A percentile compares a stretch with the other conserved stretches of the same genome.
Conservation (phyloP, 352 stramenopile genomes). For the Pythium pectinolyticum region DNA sequence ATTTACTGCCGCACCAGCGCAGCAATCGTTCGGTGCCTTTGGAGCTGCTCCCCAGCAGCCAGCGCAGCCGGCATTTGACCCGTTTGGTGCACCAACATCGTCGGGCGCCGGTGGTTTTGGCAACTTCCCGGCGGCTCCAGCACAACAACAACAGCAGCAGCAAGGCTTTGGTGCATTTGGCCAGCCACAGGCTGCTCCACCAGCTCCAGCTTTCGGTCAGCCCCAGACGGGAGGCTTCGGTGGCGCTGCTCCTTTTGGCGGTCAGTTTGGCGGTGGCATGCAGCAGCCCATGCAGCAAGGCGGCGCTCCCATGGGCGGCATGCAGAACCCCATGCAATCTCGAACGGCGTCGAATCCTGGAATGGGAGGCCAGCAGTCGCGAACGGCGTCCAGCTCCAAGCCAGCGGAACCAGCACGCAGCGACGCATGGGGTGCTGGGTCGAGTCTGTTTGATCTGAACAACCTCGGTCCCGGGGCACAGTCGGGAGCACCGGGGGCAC, state of each 20-base stretch:
- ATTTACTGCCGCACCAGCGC: constrained; percentile 46
- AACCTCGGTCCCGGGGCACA: constrained; percentile 49
- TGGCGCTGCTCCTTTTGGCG: constrained; percentile 19
- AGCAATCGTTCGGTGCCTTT: constrained; percentile 57
- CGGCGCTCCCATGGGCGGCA: constrained; percentile 48
- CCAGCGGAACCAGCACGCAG: constrained; percentile 58
- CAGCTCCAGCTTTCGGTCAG: constrained; percentile 23
- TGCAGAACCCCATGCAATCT: constrained; percentile 31
- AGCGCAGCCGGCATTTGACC: constrained; percentile 52
- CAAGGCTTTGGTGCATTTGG: constrained; percentile 49
- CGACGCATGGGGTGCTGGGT: constrained; percentile 80
- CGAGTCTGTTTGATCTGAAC: constrained; percentile 76
- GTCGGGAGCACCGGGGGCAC: constrained; percentile 15
- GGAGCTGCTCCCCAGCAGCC: constrained; percentile 40
- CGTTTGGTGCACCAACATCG: constrained; percentile 46
- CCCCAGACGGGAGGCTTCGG: constrained; percentile 30
- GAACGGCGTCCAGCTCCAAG: constrained; percentile 59
- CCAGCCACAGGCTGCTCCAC: constrained; percentile 23
- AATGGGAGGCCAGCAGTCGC: constrained; percentile 32
- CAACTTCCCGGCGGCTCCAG: constrained; percentile 6
- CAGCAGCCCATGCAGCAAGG: constrained; percentile 15
- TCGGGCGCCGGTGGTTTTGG: constrained; percentile 24
- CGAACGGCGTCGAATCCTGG: constrained; percentile 27
- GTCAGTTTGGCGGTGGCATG: constrained; percentile 23
- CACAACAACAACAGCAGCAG: constrained; percentile 45